Percentiles rank a stretch among this genome's conserved stretches.
phyloP scores from a whole-genome alignment of 2,329 filamentous ascomycete species.

The Penicillium sp. region DNA sequence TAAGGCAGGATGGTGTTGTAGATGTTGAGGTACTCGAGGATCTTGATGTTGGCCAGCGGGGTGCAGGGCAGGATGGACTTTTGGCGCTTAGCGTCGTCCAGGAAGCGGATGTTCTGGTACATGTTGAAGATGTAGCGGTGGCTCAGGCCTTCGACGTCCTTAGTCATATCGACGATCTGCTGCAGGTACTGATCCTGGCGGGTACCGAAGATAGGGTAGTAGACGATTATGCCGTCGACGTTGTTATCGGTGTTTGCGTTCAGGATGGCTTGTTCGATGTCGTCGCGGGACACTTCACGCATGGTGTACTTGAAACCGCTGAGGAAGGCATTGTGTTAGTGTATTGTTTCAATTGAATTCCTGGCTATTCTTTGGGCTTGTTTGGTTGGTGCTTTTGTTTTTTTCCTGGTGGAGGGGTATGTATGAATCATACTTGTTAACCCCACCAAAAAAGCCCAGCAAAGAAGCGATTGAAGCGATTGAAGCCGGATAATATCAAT shows the following conservation, averaged over 20 bases:
- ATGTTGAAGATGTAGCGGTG: slow-evolving; percentile 98
- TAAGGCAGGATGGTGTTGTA: slow-evolving; percentile 94
- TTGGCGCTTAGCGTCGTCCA: slow-evolving; percentile 69
- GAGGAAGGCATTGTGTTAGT: slow-evolving; percentile 18
- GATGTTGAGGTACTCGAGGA: slow-evolving; percentile 89
- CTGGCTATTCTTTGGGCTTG: not conserved
- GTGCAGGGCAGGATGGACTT: slow-evolving; percentile 96
- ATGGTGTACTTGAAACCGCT: slow-evolving; percentile 90
- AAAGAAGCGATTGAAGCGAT: slow-evolving; percentile 7
- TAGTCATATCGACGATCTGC: slow-evolving; percentile 82
- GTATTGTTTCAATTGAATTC: slow-evolving; percentile 1
- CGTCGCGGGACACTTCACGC: slow-evolving; percentile 77
- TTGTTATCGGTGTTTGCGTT: slow-evolving; percentile 73
- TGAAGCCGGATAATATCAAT: slow-evolving; percentile 6
- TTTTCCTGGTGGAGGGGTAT: slow-evolving; percentile 22
- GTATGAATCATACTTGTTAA: slow-evolving; percentile 22
- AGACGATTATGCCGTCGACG: slow-evolving; percentile 91
- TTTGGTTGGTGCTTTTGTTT: not conserved
- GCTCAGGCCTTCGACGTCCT: slow-evolving; percentile 93
- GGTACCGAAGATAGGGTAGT: slow-evolving; percentile 95
- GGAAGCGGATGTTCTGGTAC: slow-evolving; percentile 96
- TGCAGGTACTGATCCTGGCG: slow-evolving; percentile 92
- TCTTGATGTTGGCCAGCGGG: slow-evolving; percentile 92
- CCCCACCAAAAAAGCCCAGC: slow-evolving; percentile 13
- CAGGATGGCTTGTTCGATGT: slow-evolving; percentile 84